Evolutionary conservation across 2,329 filamentous ascomycete species (phyloP).

Genomic region (Thermomyces lanuginosus): DNA sequence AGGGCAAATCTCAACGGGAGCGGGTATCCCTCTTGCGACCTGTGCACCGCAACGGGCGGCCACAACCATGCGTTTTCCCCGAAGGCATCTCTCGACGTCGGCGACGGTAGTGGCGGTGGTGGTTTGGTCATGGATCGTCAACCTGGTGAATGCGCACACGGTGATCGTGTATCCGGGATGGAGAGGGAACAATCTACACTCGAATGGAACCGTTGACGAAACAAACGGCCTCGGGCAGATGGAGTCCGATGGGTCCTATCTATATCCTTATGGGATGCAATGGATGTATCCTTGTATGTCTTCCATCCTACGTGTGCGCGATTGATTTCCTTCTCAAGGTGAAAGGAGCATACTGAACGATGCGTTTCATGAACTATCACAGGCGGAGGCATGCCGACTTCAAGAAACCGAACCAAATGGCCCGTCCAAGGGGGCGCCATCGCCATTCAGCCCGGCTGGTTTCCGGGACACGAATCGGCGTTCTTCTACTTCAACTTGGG

Average conservation of each 20-base stretch:
- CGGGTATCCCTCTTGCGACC: too few relatives aligned
- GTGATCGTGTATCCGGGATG: slow-evolving; percentile 75
- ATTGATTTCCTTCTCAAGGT: too few relatives aligned
- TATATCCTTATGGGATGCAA: slow-evolving; percentile 78
- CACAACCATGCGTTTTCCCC: neutral
- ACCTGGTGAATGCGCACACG: slow-evolving; percentile 42
- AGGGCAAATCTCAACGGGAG: too few relatives aligned
- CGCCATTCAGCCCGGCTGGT: slow-evolving; percentile 88
- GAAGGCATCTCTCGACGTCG: slow-evolving; percentile 5
- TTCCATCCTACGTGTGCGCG: too few relatives aligned
- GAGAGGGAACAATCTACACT: slow-evolving; percentile 71
- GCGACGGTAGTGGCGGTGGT: slow-evolving; percentile 4
- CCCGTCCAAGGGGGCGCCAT: slow-evolving; percentile 75
- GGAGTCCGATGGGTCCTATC: slow-evolving; percentile 29
- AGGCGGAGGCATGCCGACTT: slow-evolving; percentile 72
- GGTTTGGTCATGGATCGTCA: slow-evolving; percentile 17
- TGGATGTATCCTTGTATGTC: slow-evolving; percentile 86
- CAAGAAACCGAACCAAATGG: slow-evolving; percentile 81
- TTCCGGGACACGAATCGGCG: slow-evolving; percentile 68
- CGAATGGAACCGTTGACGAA: slow-evolving; percentile 44
- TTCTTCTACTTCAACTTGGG: slow-evolving; percentile 86
- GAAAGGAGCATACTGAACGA: neutral
- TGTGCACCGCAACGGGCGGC: too few relatives aligned
- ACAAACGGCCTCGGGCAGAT: slow-evolving; percentile 31
- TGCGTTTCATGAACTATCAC: slow-evolving; percentile 3